These are phyloP conservation scores for Coemansia sp. DNA, from an alignment of 192 early-diverging fungal species.

Conservation along the genomic window DNA sequence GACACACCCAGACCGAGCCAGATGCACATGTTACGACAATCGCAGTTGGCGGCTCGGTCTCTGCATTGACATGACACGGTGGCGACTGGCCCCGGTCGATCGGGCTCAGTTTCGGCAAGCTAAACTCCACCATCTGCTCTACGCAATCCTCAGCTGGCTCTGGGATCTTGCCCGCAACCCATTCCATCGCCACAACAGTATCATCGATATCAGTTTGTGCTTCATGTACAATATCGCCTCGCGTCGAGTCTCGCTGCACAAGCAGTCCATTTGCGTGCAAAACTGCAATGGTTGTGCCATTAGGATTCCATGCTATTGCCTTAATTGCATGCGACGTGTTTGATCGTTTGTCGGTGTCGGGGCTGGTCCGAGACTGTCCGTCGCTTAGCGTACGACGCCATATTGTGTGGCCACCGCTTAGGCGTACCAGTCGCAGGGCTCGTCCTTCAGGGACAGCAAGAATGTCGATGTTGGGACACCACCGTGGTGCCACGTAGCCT, in stretches of 20 bases:
- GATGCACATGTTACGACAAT: slow-evolving; percentile 17
- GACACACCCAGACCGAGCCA: slow-evolving; percentile 30
- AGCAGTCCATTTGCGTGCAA: slow-evolving; percentile 33
- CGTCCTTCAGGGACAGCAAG: slow-evolving; percentile 41
- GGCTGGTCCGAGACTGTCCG: neutral
- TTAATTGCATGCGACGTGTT: slow-evolving; percentile 7
- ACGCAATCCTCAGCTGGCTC: neutral
- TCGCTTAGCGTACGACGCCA: slow-evolving; percentile 34
- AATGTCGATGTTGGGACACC: slow-evolving; percentile 40
- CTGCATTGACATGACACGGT: slow-evolving; percentile 23
- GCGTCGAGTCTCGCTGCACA: slow-evolving; percentile 38
- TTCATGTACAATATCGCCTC: slow-evolving; percentile 41
- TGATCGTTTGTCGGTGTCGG: neutral
- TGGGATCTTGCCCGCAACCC: slow-evolving; percentile 19
- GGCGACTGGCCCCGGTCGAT: slow-evolving; percentile 29
- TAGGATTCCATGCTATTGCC: slow-evolving; percentile 39
- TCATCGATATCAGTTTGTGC: slow-evolving; percentile 14
- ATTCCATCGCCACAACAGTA: slow-evolving; percentile 25
- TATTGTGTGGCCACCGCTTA: slow-evolving; percentile 47
- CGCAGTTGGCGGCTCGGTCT: slow-evolving; percentile 18
- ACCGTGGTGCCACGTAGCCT: slow-evolving; percentile 27
- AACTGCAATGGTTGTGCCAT: slow-evolving; percentile 20
- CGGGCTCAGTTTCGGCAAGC: slow-evolving; percentile 22
- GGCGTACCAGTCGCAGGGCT: slow-evolving; percentile 33
- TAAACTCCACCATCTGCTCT: slow-evolving; percentile 20